Percentiles rank a stretch among this genome's conserved stretches.
Evolutionary conservation across 192 early-diverging fungal genomes (phyloP).

Genomic region (Linderina pennispora): DNA sequence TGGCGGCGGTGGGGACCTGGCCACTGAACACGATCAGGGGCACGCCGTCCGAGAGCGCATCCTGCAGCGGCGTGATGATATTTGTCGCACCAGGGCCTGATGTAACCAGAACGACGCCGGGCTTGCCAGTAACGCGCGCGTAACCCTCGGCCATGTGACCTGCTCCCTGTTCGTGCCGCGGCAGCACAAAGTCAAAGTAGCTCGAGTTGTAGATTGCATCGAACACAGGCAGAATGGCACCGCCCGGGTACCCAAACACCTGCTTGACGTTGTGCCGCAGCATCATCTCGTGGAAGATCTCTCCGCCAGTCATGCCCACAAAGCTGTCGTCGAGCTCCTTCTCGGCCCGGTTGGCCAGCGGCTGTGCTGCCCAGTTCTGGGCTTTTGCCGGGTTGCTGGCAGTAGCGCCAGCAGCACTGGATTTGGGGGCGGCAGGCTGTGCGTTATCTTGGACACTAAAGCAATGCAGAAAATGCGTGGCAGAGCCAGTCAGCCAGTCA

Average conservation of each 20-base stretch:
- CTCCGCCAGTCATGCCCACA: constrained; percentile 93
- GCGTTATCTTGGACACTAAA: constrained; percentile 32
- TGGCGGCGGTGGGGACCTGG: constrained; percentile 84
- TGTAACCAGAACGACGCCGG: constrained; percentile 69
- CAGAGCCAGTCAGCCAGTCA: too few species aligned
- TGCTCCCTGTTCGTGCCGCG: constrained; percentile 96
- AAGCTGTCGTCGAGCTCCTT: constrained; percentile 71
- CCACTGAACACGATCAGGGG: constrained; percentile 95
- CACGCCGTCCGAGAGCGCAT: constrained; percentile 90
- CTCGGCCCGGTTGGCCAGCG: constrained; percentile 19
- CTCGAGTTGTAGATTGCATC: constrained; percentile 96
- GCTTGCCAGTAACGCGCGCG: constrained; percentile 74
- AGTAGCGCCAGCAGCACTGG: constrained; percentile 6
- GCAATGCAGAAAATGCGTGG: not conserved
- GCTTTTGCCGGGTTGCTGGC: constrained; percentile 7
- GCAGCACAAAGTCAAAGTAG: constrained; percentile 95
- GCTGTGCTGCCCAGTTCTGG: constrained; percentile 15
- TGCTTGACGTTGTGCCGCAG: constrained; percentile 85
- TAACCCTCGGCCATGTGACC: constrained; percentile 99
- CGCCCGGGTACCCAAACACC: constrained; percentile 97
- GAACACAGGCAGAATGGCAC: constrained; percentile 97
- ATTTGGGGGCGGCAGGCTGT: constrained; percentile 11
- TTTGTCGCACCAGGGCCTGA: constrained; percentile 98
- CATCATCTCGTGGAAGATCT: constrained; percentile 99
- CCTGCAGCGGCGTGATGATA: constrained; percentile 95